These are phyloP conservation scores for Cylindrodendrum hubeiense DNA, from an alignment of 2,329 filamentous ascomycete genomes.

Conservation along the genomic window DNA sequence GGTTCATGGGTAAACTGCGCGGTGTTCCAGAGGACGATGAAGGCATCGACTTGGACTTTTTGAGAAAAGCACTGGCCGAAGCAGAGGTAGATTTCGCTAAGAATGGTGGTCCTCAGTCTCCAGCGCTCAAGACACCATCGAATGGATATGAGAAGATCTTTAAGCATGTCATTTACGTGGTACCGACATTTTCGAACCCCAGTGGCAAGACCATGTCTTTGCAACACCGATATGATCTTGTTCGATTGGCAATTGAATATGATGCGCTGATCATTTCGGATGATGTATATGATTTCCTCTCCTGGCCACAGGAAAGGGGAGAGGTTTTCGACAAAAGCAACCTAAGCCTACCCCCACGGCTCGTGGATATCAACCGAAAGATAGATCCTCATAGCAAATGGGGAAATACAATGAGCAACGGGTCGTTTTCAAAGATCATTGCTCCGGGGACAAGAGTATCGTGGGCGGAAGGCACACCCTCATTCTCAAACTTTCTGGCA, in stretches of 20 bases:
- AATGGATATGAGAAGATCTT: constrained; percentile 64
- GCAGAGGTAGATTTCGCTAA: not conserved
- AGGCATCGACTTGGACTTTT: constrained; percentile 33
- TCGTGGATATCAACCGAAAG: constrained; percentile 57
- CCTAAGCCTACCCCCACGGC: constrained; percentile 58
- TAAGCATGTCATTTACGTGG: constrained; percentile 75
- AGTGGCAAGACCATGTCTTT: constrained; percentile 74
- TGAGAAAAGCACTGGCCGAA: constrained; percentile 7
- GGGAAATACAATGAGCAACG: constrained; percentile 76
- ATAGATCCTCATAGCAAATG: constrained; percentile 67
- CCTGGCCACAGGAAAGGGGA: constrained; percentile 59
- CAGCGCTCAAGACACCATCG: not conserved
- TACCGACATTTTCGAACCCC: constrained; percentile 79
- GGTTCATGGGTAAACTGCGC: constrained; percentile 66
- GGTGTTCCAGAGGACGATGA: constrained; percentile 69
- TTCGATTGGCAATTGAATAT: constrained; percentile 70
- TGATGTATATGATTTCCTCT: constrained; percentile 79
- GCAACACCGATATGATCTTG: constrained; percentile 64
- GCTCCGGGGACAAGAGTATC: constrained; percentile 71
- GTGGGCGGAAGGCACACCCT: constrained; percentile 19
- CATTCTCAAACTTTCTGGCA: constrained; percentile 13
- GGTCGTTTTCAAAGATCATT: constrained; percentile 75
- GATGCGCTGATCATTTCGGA: constrained; percentile 77
- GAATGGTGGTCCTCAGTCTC: not conserved
- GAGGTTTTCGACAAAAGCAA: not conserved